Evolutionary conservation across 768 basidiomycete genomes (phyloP).

Genomic region (Nidularia sp.): DNA sequence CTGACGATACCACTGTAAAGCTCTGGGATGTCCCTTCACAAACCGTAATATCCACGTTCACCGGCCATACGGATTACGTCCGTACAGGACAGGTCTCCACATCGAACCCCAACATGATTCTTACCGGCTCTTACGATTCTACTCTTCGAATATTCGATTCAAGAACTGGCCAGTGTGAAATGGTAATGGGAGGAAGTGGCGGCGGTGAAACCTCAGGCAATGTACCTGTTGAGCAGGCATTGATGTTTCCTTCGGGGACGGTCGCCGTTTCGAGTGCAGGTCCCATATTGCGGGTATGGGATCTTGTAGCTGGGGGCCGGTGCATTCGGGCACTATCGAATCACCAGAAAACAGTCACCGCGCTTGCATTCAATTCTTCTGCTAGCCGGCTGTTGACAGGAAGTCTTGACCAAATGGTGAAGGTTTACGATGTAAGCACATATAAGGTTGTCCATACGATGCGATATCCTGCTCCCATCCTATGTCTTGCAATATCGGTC

Average conservation of each 20-base stretch:
- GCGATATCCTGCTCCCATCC: constrained; percentile 91
- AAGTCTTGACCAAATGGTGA: constrained; percentile 95
- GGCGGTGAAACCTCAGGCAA: constrained; percentile 25
- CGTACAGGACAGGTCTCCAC: constrained; percentile 87
- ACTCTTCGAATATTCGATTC: constrained; percentile 87
- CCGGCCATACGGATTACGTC: constrained; percentile 91
- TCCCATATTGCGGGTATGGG: constrained; percentile 93
- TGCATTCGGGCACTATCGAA: constrained; percentile 92
- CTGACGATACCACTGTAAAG: constrained; percentile 92
- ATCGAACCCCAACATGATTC: constrained; percentile 75
- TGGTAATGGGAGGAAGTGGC: constrained; percentile 61
- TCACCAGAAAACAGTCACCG: constrained; percentile 96
- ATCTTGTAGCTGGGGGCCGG: constrained; percentile 85
- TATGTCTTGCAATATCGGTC: constrained; percentile 90
- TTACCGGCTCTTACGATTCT: constrained; percentile 94
- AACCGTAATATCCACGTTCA: constrained; percentile 71
- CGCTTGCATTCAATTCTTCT: constrained; percentile 74
- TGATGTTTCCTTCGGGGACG: constrained; percentile 89
- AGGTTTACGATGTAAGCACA: constrained; percentile 92
- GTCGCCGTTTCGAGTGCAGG: constrained; percentile 84
- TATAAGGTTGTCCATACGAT: constrained; percentile 98
- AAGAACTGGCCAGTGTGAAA: constrained; percentile 79
- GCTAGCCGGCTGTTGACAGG: constrained; percentile 84
- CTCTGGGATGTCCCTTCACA: constrained; percentile 96
- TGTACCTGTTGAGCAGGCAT: constrained; percentile 85